Conservation (phyloP, 2,329 filamentous ascomycete genomes). For the Colletotrichum sp. region DNA sequence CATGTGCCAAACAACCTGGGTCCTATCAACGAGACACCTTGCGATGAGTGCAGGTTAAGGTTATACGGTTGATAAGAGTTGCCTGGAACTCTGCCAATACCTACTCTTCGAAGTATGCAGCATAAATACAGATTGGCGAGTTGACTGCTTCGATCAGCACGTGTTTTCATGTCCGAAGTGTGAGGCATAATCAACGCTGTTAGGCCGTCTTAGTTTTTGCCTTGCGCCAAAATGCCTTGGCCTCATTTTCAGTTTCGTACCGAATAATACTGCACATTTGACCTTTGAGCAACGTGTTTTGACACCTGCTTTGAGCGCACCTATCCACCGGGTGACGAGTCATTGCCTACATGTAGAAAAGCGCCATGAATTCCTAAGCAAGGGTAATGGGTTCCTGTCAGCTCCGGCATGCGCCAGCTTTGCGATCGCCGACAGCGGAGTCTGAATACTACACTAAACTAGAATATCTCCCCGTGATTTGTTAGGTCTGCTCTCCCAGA, state of each 20-base stretch:
- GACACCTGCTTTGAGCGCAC: no score
- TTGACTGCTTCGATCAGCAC: neutral
- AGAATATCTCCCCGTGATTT: neutral
- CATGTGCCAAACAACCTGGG: neutral
- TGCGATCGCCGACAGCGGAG: neutral
- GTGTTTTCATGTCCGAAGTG: neutral
- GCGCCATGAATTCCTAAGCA: neutral
- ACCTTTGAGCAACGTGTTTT: no score
- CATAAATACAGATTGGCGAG: neutral
- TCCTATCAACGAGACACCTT: neutral
- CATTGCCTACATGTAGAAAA: no score
- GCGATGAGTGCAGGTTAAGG: neutral
- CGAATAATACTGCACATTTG: neutral
- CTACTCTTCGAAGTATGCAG: neutral
- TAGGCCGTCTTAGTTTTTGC: neutral
- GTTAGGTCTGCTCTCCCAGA: neutral
- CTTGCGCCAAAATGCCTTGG: neutral
- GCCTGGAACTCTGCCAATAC: neutral
- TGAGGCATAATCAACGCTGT: neutral
- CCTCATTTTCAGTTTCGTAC: neutral
- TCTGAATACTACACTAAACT: neutral
- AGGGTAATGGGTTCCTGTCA: neutral
- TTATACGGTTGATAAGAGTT: neutral
- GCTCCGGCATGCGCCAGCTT: neutral
- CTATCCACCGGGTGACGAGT: no score